Percentiles rank a stretch among this genome's conserved stretches.
These are phyloP conservation scores for Ophiostoma himal-ulmi DNA, from an alignment of 2,329 filamentous ascomycete species.

Conservation along the genomic window DNA sequence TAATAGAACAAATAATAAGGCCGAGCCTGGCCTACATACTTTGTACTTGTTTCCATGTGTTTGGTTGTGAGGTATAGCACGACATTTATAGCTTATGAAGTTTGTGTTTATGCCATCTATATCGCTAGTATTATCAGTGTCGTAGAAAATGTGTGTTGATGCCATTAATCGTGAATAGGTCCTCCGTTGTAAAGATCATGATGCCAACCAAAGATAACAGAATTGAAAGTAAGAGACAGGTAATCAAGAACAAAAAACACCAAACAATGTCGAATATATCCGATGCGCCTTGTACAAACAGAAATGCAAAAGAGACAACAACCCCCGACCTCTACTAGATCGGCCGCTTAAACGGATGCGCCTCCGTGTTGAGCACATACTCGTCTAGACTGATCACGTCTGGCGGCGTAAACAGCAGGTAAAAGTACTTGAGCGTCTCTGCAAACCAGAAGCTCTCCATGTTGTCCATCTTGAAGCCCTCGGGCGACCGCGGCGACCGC, in stretches of 20 bases:
- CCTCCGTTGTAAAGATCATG: background rate
- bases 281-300: background rate
- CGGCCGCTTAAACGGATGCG: constrained; percentile 51
- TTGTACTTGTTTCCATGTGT: background rate
- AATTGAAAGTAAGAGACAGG: background rate
- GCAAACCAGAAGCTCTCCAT: constrained; percentile 92
- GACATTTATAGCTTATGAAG: background rate
- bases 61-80: background rate
- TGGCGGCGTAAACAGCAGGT: constrained; percentile 67
- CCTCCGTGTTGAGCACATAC: constrained; percentile 61
- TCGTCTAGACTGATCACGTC: constrained; percentile 61
- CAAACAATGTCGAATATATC: background rate
- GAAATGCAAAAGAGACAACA: background rate
- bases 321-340: background rate
- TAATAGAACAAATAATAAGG: background rate
- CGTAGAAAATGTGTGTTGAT: background rate
- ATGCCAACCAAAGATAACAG: background rate
- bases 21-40: background rate
- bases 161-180: background rate
- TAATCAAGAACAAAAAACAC: background rate
- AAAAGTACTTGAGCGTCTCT: constrained; percentile 91
- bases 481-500: background rate
- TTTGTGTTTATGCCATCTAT: background rate
- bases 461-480: constrained; percentile 44
- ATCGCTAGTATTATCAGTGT: background rate